phyloP scores from a whole-genome alignment of 179 eudicot species.

The Heliamphora pulchella region DNA sequence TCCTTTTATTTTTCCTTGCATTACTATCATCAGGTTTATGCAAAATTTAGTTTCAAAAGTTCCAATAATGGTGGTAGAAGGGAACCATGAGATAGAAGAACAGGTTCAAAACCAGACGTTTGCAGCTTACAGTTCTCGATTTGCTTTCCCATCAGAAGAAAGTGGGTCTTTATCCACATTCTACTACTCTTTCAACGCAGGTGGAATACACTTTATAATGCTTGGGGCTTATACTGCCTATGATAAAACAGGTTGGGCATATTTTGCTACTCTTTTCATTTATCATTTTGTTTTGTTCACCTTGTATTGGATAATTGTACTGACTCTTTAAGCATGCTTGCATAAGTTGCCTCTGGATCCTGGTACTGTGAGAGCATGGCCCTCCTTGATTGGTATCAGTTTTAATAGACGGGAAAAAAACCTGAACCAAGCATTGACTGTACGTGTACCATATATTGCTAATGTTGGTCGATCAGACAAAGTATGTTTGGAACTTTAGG shows the following conservation, averaged over 20 bases:
- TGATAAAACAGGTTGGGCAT: constrained; percentile 49
- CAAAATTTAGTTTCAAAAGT: constrained; percentile 65
- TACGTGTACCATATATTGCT: background rate
- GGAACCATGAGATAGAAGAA: constrained; percentile 90
- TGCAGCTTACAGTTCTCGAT: constrained; percentile 82
- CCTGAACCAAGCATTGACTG: background rate
- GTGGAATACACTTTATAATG: constrained; percentile 91
- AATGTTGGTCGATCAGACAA: background rate
- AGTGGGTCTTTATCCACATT: constrained; percentile 68
- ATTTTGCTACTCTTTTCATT: background rate
- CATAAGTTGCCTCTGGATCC: background rate
- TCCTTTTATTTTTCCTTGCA: background rate
- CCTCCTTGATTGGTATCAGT: background rate
- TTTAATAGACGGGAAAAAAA: constrained; percentile 6
- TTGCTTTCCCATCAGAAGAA: constrained; percentile 89
- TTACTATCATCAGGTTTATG: constrained; percentile 57
- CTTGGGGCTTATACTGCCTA: constrained; percentile 81
- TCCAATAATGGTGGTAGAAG: constrained; percentile 93
- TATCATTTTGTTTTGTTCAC: background rate
- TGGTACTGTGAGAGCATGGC: background rate
- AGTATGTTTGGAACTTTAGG: background rate
- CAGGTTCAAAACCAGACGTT: constrained; percentile 64
- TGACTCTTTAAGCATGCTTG: background rate
- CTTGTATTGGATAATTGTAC: background rate
- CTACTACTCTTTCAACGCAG: constrained; percentile 92